These are phyloP conservation scores for Gentiana straminea DNA, from an alignment of 257 asterid genomes.

Conservation along the genomic window DNA sequence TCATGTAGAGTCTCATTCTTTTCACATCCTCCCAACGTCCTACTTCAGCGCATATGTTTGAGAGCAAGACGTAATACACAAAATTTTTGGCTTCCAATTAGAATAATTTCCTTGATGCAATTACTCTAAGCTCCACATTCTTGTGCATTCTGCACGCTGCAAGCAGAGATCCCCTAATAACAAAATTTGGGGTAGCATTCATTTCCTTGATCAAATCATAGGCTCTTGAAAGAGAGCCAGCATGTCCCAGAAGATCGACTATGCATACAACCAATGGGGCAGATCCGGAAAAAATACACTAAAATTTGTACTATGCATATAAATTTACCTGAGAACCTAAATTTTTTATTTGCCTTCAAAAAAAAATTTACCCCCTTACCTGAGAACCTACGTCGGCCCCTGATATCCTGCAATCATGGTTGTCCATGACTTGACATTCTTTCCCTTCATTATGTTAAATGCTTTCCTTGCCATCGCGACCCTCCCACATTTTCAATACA, in stretches of 20 bases:
- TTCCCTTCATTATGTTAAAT: conserved; percentile 38
- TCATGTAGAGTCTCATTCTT: conserved; percentile 31
- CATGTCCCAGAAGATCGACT: conserved; percentile 47
- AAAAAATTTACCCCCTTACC: too few species aligned
- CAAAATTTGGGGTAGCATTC: conserved; percentile 35
- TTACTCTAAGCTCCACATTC: conserved; percentile 44
- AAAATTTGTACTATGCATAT: too few species aligned
- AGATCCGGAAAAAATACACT: too few species aligned
- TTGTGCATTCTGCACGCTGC: conserved; percentile 39
- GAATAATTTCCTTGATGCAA: conserved; percentile 38
- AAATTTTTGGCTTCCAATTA: conserved; percentile 35
- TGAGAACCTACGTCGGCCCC: too few species aligned
- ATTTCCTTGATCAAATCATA: conserved; percentile 36
- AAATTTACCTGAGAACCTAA: too few species aligned
- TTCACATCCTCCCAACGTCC: conserved; percentile 40
- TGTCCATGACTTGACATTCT: conserved; percentile 41
- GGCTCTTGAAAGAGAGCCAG: conserved; percentile 47
- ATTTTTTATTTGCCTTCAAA: too few species aligned
- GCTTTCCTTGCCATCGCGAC: conserved; percentile 33
- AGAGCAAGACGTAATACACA: conserved; percentile 36
- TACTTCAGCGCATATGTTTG: conserved; percentile 34
- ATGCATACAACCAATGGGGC: conserved; percentile 16
- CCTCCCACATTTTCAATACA: conserved; percentile 57
- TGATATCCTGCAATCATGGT: conserved; percentile 17
- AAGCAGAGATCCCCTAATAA: conserved; percentile 37